Evolutionary conservation across 108 stramenopile genomes (phyloP).

Genomic region (Ochromonas danica): DNA sequence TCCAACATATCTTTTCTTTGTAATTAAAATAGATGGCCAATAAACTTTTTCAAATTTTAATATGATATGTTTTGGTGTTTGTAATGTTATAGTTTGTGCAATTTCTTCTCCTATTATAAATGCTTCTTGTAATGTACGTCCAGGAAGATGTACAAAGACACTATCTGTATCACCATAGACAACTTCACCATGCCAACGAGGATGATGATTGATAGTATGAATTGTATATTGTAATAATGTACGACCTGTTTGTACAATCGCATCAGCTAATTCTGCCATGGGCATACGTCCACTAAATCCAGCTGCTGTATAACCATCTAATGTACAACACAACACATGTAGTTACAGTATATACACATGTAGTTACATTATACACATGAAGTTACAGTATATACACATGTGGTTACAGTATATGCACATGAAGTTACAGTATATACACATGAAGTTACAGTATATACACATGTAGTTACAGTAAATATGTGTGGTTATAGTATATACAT

Average conservation of each 20-base stretch:
- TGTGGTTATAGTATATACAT: no score
- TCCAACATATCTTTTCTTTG: conserved; percentile 63
- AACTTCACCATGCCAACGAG: conserved; percentile 72
- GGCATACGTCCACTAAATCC: conserved; percentile 92
- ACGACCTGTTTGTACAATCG: conserved; percentile 90
- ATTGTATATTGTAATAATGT: conserved; percentile 79
- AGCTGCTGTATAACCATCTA: conserved; percentile 77
- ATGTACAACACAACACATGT: no score
- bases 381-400: no score
- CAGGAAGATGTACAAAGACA: conserved; percentile 86
- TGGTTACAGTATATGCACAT: no score
- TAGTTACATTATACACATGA: no score
- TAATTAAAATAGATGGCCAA: conserved; percentile 67
- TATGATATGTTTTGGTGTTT: conserved; percentile 83
- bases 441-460: background rate
- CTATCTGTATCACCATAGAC: conserved; percentile 96
- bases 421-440: background rate
- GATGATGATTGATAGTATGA: conserved; percentile 20
- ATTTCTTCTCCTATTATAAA: conserved; percentile 87
- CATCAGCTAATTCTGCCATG: conserved; percentile 88
- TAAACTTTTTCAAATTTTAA: conserved; percentile 97
- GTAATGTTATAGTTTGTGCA: conserved; percentile 71
- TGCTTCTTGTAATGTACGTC: conserved; percentile 61
- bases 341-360: no score
- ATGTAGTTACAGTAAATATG: no score